Base-by-base conservation (phyloP, 495 filamentous ascomycete species). In the Neurospora sp. region DNA sequence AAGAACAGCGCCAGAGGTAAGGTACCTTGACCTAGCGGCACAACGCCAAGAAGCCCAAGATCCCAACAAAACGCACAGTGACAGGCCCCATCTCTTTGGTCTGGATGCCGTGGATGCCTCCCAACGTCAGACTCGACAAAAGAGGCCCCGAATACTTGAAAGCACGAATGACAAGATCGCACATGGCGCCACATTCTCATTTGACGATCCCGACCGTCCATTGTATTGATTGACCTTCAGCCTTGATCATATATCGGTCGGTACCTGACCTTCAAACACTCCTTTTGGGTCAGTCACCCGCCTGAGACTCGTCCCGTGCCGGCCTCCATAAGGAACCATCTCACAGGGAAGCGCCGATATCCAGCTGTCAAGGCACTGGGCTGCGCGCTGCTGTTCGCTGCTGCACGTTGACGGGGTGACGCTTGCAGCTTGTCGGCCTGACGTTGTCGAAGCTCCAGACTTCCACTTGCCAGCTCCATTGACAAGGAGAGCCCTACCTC, bases 121-220 rank as follows among this genome's bases (percentile, higher is more conserved):
- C 27, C 27, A 31, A 31, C 27, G 27, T 31, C 27, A 31, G 27
- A 22, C 22, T 22, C 72, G 70, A 73, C 69, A 73, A 73, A 71
- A 68, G 35, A 44, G 42, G 18, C 42, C 7, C 42, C 71, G 20
- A 65, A 9, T 27, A 31, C 41, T 40, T 45, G 39, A n/a, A 48
- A 3, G 14, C 6, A 71, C 75, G 75, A 76, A 75, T 76, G 73
- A 73, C 39, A 71, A 72, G 18, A 65, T 65, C 10, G 75, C 75
- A 76, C 75, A 76, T 75, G 75, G 73, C 71, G 42, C 59, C 73
- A 16, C 18, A 53, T 40, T 14, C 72, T 40, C 12, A 69, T 61
- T 61, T 61, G 22, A 3, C 1, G 22, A 14, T 59, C 22, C 22
- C 22, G 27, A 35, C 22, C 22, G 22, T 14, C 22, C 22, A 61